Evolutionary conservation across 2,329 filamentous ascomycete species (phyloP), one percentile per base, ranked within the genome.

Genomic region (Zymoseptoria ardabiliae): DNA sequence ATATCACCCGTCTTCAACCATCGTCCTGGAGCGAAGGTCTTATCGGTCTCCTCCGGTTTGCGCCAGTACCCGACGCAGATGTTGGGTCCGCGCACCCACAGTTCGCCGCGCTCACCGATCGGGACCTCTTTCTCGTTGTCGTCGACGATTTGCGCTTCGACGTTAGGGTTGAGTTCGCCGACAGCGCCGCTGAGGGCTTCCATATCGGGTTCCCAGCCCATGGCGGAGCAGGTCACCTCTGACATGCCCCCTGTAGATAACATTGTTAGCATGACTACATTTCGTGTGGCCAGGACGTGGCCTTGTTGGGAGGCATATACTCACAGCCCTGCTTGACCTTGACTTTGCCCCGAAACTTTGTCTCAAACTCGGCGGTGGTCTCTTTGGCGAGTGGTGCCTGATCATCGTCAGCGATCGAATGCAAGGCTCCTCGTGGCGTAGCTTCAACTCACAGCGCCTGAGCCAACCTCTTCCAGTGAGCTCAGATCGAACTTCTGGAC

Each of bases 1-100:
- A 90, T 82, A 67, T 91, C 88, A 1, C 88, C 88, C 0, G 87
- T 90, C 67, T 84, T 85, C 64, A 90, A 77, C 85, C 87, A 91
- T 1, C 85, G 83, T 60, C 88, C 86, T 2, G 68, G 63, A 0
- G 81, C 84, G 56, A 86, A 77, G 0, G 86, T 85, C 51, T 85
- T 82, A 11, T 73, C 73, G 0, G 89, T 92, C 1, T 88, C 89
- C 50, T 83, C 78, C 0, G 83, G 81, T 61, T 87, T 90, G 50
- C 80, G 78, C 86, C 89, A 93, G 73, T 95, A 95, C 5, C 88
- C 86, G 61, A 83, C 84, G 82, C 91, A 87, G 51, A 93, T 76
- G 35, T 84, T 89, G 2, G 88, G 90, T 0, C 83, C 88, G 0
- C 82, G 79, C 5, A 93, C 78, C 84, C 86, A 91, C 20, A 94